phyloP scores from a whole-genome alignment of 1,284 basidiomycete genomes.

The Melampsora larici-populina region DNA sequence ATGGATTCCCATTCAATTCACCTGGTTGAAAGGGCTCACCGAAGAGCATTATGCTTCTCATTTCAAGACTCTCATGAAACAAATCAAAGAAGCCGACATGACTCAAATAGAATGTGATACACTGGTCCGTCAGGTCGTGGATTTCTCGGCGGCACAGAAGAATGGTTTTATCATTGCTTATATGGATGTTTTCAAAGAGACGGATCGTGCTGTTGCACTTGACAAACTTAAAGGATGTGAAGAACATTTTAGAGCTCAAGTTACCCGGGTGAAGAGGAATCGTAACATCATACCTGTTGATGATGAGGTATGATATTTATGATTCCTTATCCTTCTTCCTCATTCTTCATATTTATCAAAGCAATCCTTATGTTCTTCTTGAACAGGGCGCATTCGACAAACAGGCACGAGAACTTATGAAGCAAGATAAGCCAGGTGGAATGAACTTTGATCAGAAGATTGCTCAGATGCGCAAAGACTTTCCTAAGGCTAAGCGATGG shows the following conservation, averaged over 20 bases:
- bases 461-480: background rate
- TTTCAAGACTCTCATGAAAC: background rate
- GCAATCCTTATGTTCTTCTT: background rate
- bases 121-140: constrained; percentile 1
- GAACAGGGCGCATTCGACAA: background rate
- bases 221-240: background rate
- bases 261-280: no score
- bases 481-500: no score
- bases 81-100: background rate
- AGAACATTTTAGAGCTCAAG: background rate
- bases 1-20: constrained; percentile 18
- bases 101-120: background rate
- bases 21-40: background rate
- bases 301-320: constrained; percentile 12
- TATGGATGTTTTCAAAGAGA: background rate
- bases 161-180: no score
- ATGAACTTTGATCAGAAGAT: constrained; percentile 6
- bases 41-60: constrained; percentile 11
- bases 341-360: no score
- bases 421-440: background rate
- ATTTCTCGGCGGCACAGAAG: no score
- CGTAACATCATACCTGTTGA: background rate
- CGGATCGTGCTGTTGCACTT: background rate
- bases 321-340: no score
- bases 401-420: background rate